Evolutionary conservation across 2,329 filamentous ascomycete genomes (phyloP), one percentile per base, ranked within the genome.

Genomic region (Diaporthe aspalathi): DNA sequence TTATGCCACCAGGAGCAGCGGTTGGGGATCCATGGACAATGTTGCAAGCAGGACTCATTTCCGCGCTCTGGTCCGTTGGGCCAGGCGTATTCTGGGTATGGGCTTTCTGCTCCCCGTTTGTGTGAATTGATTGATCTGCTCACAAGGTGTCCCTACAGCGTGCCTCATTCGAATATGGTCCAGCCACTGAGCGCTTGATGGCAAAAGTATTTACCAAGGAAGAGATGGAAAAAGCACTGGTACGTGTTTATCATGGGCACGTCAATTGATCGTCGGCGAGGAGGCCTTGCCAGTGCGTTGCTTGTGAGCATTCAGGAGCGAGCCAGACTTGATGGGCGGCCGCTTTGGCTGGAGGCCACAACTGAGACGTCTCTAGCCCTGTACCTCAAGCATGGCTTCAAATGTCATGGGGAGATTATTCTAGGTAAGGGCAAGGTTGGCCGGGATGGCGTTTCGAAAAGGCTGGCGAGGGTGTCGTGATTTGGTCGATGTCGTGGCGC

Each of bases 191-290:
- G 49, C 12, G 3, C 17, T 12, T 45, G 27, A 54, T 47, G 14
- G 24, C 49, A 20, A 2, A 49, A 8, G 27, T 32, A 2, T 56
- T 70, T 6, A 49, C 49, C 2, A 47, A 56, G 38, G 49, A 32
- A 47, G 68, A 70, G 49, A 49, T 8, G n/a, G 24, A 35, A 29
- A 7, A 43, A 20, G 17, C 49, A 70, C 35, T 70, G 68, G 57
- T 70, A 70, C 24, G 27, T 70, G 11, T 70, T 65, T 20, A 65
- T 70, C 12, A 70, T 70, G 57, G 57, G 68, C 16, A 65, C 57
- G 11, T 49, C 47, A 4, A n/a, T 47, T 0, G 57, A 65, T 27
- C 24, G 24, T 5, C 68, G 27, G 35, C 49, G 57, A 12, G 2
- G 40, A 53, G 68, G 57, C 1, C 27, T 45, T 38, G 56, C 49